phyloP scores from a whole-genome alignment of 2,329 filamentous ascomycete species.

The Talaromyces verruculosus region DNA sequence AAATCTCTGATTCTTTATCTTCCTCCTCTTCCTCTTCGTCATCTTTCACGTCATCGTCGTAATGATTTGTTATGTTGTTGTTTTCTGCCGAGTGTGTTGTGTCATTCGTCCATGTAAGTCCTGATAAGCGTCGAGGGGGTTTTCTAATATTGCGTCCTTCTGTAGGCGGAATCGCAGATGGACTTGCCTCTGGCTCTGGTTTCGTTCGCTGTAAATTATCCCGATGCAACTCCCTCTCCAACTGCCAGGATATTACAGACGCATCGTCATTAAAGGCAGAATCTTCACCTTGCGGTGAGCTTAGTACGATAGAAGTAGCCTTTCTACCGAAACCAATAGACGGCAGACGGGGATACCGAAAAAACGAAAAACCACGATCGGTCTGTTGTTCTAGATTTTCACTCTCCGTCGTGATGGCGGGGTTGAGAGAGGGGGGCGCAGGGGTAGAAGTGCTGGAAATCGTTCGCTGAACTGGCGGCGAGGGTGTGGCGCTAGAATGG shows the following conservation, averaged over 20 bases:
- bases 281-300: constrained; percentile 26
- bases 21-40: neutral
- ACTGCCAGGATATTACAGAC: constrained; percentile 35
- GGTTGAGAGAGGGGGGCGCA: constrained; percentile 30
- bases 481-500: constrained; percentile 29
- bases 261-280: constrained; percentile 32
- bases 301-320: constrained; percentile 22
- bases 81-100: constrained; percentile 2
- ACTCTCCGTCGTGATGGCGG: constrained; percentile 21
- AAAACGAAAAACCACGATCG: constrained; percentile 21
- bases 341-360: constrained; percentile 19
- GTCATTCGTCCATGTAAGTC: constrained; percentile 20
- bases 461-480: constrained; percentile 36
- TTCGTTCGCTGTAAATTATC: constrained; percentile 39
- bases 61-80: constrained; percentile 26
- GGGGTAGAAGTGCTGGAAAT: constrained; percentile 32
- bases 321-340: constrained; percentile 12
- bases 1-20: neutral
- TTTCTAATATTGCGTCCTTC: constrained; percentile 37
- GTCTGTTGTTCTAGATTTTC: constrained; percentile 11
- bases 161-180: constrained; percentile 24
- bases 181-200: constrained; percentile 29
- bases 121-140: constrained; percentile 35
- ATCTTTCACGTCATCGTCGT: constrained; percentile 27
- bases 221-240: constrained; percentile 40